Base-by-base conservation (phyloP, 805 yeast genomes). In the Nakazawaea ishiwadae region DNA sequence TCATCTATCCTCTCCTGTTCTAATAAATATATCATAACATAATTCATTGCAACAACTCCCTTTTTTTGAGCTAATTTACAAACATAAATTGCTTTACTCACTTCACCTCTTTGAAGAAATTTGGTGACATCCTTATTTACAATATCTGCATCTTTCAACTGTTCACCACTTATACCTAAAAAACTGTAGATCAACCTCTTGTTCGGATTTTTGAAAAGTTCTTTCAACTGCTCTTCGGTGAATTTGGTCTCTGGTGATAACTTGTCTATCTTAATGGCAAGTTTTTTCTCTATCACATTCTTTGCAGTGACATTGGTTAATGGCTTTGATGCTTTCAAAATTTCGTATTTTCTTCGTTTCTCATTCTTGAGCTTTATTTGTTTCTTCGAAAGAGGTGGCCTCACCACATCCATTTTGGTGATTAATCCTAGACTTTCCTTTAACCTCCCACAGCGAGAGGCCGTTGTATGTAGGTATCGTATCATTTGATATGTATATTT, bases 1-100 rank as follows among this genome's bases (percentile, higher is more conserved):
- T 65, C 66, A 34, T 70, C 68, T 1, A 69, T 55, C 17, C 69
- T 68, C 2, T 71, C 67, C 7, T 63, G 50, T 1, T 52, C 51
- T 4, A 81, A 58, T 31, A 69, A 63, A 64, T 77, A 70, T 45
- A 72, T 68, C 52, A 79, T 55, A 0, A 84, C 66, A n/a, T 72
- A 66, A 48, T 85, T 84, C 76, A 78, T 72, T 1, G 77, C 84
- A 24, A 79, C 84, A 0, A 66, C 49, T 7, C 84, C 86, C 28
- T 69, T 67, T 2, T 52, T 53, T 21, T 64, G 58, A 0, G 83
- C 76, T 10, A 78, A 46, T 32, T 68, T 63, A 3, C 73, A 63
- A n/a, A 79, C 56, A 48, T 64, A 65, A 19, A 70, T 43, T 0
- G 90, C 90, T 44, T 84, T 73, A 24, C 63, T 66, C 0, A 67